Evolutionary conservation across 2,329 filamentous ascomycete genomes (phyloP), one percentile per base, ranked within the genome.

Genomic region (Elsinoe batatas): DNA sequence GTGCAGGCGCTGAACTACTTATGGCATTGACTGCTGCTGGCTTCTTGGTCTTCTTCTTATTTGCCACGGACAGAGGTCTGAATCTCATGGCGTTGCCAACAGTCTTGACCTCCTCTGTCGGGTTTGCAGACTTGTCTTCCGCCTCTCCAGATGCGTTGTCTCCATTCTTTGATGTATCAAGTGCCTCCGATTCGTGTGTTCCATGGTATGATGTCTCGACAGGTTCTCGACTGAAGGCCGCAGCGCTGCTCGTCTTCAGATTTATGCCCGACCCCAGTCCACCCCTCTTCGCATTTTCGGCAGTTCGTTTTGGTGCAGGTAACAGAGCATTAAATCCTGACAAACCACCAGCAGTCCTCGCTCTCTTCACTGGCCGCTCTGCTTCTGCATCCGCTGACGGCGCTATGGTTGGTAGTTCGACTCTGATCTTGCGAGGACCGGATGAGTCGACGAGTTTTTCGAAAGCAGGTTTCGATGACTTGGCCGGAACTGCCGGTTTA

Each of bases 41-140:
- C 72, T 87, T 89, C 32, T 38, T 38, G 1, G 44, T 1, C 60
- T 79, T 80, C 30, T 83, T 78, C 60, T 85, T 88, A 59, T 88
- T 79, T 13, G 84, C 81, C 12, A 96, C 90, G 1, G 91, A 95
- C 36, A 96, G 74, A 3, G 91, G 91, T 66, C 84, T 87, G 70
- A 97, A 96, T 81, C 89, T 87, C 69, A 91, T 81, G 11, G 89
- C 82, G 63, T 91, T 93, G 17, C 87, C 87, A 1, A 84, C 79
- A 12, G 87, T 71, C 70, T 87, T 85, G 13, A 85, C 78, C 57
- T 85, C 81, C 1, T 79, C 75, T n/a, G 26, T 32, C 10, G 38
- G 26, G 37, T 55, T 55, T 13, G 53, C 7, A 10, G 78, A 78
- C 22, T 58, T 30, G 17, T 81, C 63, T 54, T 7, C 63, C 76